Evolutionary conservation across 805 yeast genomes (phyloP).

Genomic region (Wilhelminamyces savonicus): DNA sequence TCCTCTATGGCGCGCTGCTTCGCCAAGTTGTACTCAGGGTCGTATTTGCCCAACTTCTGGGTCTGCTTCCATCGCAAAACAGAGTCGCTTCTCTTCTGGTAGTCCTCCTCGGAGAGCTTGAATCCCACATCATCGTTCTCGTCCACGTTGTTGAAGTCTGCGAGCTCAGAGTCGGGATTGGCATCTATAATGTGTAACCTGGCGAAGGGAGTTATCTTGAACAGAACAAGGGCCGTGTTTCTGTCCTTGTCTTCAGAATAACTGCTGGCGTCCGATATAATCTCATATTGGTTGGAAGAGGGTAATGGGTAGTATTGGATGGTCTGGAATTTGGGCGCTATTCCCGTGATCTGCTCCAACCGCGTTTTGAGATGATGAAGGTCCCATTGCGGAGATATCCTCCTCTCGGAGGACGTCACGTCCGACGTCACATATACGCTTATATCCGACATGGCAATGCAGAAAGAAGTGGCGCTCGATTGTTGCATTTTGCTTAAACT

Average conservation of each 20-base stretch:
- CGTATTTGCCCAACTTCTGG: slow-evolving; percentile 66
- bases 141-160: slow-evolving; percentile 19
- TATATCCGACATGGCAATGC: slow-evolving; percentile 38
- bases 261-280: slow-evolving; percentile 12
- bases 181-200: slow-evolving; percentile 55
- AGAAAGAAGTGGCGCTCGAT: neutral
- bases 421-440: slow-evolving; percentile 56
- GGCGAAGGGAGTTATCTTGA: slow-evolving; percentile 31
- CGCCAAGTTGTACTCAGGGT: slow-evolving; percentile 37
- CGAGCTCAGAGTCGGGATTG: slow-evolving; percentile 46
- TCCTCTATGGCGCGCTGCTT: slow-evolving; percentile 20
- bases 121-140: slow-evolving; percentile 26
- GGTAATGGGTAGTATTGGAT: slow-evolving; percentile 40
- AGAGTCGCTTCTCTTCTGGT: slow-evolving; percentile 52
- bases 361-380: slow-evolving; percentile 44
- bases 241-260: slow-evolving; percentile 9
- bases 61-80: slow-evolving; percentile 74
- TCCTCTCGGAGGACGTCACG: slow-evolving; percentile 63
- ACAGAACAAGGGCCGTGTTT: slow-evolving; percentile 14
- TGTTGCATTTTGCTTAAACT: no score
- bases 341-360: slow-evolving; percentile 69
- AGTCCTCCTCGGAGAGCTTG: slow-evolving; percentile 53
- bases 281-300: slow-evolving; percentile 28
- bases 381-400: slow-evolving; percentile 59
- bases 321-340: slow-evolving; percentile 52